Percentiles rank a stretch among this genome's conserved stretches.
These are phyloP conservation scores for Neospermospora avenae DNA, from an alignment of 2,329 filamentous ascomycete species.

Conservation along the genomic window DNA sequence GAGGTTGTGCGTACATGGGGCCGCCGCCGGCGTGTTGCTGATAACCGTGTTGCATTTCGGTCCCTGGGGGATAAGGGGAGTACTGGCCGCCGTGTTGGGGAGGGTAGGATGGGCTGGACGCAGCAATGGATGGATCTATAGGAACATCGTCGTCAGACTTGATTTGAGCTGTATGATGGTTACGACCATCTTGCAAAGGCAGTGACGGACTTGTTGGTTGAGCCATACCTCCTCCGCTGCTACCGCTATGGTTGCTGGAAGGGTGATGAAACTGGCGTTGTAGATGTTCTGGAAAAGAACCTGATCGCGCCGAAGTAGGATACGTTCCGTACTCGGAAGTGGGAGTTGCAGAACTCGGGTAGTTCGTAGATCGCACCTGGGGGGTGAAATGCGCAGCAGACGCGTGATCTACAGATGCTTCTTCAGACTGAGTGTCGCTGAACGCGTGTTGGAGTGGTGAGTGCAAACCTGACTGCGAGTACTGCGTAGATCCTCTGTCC, in stretches of 20 bases:
- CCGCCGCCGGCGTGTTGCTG: slow-evolving; percentile 52
- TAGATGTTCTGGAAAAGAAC: slow-evolving; percentile 83
- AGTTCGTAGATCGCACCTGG: slow-evolving; percentile 62
- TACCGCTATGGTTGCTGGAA: slow-evolving; percentile 68
- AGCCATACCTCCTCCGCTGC: slow-evolving; percentile 89
- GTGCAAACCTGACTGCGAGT: slow-evolving; percentile 85
- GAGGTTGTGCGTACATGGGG: slow-evolving; percentile 64
- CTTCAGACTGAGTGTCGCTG: slow-evolving; percentile 78
- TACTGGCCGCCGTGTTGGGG: slow-evolving; percentile 65
- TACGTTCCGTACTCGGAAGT: slow-evolving; percentile 86
- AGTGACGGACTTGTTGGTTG: slow-evolving; percentile 98
- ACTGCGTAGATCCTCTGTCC: slow-evolving; percentile 66
- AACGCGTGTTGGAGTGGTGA: slow-evolving; percentile 65
- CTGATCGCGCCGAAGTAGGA: slow-evolving; percentile 71
- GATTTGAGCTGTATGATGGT: slow-evolving; percentile 72
- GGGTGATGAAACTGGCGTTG: slow-evolving; percentile 82
- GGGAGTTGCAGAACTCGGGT: slow-evolving; percentile 70
- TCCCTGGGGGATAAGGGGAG: slow-evolving; percentile 80
- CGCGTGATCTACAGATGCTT: slow-evolving; percentile 79
- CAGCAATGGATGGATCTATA: slow-evolving; percentile 98
- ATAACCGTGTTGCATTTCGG: slow-evolving; percentile 83
- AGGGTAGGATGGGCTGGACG: slow-evolving; percentile 87
- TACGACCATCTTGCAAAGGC: slow-evolving; percentile 76
- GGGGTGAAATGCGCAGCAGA: slow-evolving; percentile 88
- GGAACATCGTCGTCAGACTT: slow-evolving; percentile 96